Percentiles rank a stretch among this genome's conserved stretches.
Conservation (phyloP, 345 rosid species). For the Brassica juncea region DNA sequence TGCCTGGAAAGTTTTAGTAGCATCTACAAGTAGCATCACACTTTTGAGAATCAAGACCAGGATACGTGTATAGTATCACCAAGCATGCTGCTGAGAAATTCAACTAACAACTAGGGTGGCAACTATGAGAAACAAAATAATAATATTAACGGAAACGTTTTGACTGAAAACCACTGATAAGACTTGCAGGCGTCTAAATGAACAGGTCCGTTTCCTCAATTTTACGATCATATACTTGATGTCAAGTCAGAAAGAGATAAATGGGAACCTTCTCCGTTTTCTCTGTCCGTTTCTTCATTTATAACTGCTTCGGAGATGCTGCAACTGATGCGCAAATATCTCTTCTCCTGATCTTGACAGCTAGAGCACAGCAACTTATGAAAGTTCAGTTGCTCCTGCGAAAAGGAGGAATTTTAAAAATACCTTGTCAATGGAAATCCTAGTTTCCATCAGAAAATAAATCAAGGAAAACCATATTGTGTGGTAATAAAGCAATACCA, state of each 20-base stretch:
- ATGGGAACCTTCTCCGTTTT: slow-evolving; percentile 51
- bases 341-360: slow-evolving; percentile 65
- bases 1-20: slow-evolving; percentile 68
- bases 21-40: slow-evolving; percentile 50
- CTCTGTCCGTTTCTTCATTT: slow-evolving; percentile 40
- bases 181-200: slow-evolving; percentile 7
- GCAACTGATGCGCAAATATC: slow-evolving; percentile 42
- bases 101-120: slow-evolving; percentile 13
- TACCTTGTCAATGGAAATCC: slow-evolving; percentile 3
- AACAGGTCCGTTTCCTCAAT: background rate
- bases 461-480: too few species aligned
- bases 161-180: background rate
- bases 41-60: slow-evolving; percentile 18
- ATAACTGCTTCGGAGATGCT: slow-evolving; percentile 34
- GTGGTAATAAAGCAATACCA: slow-evolving; percentile 54
- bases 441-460: slow-evolving; percentile 14
- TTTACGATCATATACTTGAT: background rate
- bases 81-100: slow-evolving; percentile 11
- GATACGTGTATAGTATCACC: background rate
- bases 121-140: background rate
- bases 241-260: slow-evolving; percentile 6
- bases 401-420: slow-evolving; percentile 29
- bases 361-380: slow-evolving; percentile 77
- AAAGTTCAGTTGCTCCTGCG: slow-evolving; percentile 78
- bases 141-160: too few species aligned